Evolutionary conservation across 2,329 filamentous ascomycete species (phyloP).

Genomic region (Penicillium sp.): DNA sequence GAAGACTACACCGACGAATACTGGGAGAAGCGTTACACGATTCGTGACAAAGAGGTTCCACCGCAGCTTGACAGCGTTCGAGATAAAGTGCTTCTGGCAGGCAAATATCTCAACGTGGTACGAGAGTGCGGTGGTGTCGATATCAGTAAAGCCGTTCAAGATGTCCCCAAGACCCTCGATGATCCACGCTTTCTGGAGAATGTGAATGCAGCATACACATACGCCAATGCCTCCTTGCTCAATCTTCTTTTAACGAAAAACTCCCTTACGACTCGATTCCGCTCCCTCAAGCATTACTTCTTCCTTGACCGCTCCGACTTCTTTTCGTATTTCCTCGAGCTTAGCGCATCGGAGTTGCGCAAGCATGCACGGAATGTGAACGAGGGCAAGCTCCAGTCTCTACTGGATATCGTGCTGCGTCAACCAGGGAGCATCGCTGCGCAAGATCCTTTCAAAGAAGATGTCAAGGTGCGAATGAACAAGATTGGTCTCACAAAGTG

Average conservation of each 20-base stretch:
- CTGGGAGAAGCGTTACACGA: slow-evolving; percentile 96
- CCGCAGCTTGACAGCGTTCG: slow-evolving; percentile 88
- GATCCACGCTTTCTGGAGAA: slow-evolving; percentile 92
- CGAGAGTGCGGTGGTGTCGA: slow-evolving; percentile 95
- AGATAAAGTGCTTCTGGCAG: slow-evolving; percentile 90
- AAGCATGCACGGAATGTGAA: slow-evolving; percentile 89
- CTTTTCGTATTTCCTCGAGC: slow-evolving; percentile 95
- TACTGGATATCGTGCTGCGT: slow-evolving; percentile 93
- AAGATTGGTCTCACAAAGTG: slow-evolving; percentile 89
- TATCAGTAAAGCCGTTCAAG: slow-evolving; percentile 79
- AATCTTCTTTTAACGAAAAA: slow-evolving; percentile 90
- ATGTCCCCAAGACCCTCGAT: slow-evolving; percentile 90
- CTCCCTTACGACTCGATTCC: slow-evolving; percentile 78
- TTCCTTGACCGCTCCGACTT: slow-evolving; percentile 98
- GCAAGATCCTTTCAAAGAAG: slow-evolving; percentile 95
- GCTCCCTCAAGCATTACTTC: slow-evolving; percentile 97
- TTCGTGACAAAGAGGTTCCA: slow-evolving; percentile 85
- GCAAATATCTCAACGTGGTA: slow-evolving; percentile 97
- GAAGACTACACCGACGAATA: slow-evolving; percentile 99
- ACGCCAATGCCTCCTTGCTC: slow-evolving; percentile 91
- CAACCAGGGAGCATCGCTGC: slow-evolving; percentile 93
- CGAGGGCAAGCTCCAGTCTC: slow-evolving; percentile 85
- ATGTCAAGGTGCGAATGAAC: slow-evolving; percentile 97
- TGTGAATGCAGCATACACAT: slow-evolving; percentile 89
- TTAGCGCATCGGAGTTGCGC: slow-evolving; percentile 82